Base-by-base conservation (phyloP, 1,284 basidiomycete species). In the Trametes sp. region DNA sequence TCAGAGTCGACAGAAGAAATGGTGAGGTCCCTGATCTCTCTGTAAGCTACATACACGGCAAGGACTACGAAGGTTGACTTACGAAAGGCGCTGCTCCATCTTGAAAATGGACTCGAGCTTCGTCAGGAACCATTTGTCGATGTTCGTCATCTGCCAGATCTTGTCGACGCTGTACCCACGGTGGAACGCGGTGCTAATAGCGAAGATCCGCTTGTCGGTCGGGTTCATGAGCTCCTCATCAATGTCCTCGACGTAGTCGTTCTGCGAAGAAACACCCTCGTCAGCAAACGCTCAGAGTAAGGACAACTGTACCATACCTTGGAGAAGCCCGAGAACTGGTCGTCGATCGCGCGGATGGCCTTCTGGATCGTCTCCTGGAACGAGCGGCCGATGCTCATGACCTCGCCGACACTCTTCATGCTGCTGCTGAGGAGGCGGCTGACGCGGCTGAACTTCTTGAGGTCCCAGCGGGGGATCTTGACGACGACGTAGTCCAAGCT, bases 361-460 rank as follows among this genome's bases (percentile, higher is more conserved):
- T 98, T 98, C 77, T 99, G 97, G 65, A 98, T 92, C 0, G 95
- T 96, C 82, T 99, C 97, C 77, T 98, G 97, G 72, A 99, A 99
- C 13, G 95, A 98, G 69, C 97, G 86, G 26, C 97, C 98, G 69
- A 99, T 98, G 67, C 93, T 94, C 98, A 99, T 99, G 61, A 99
- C 97, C 79, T 99, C 97, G 60, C 97, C 97, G 7, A 99, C 98
- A 73, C 93, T 95, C 87, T 99, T 99, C 97, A 99, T 98, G 77
- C 93, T 94, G 69, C 92, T 94, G 75, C 93, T 94, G 54, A 98
- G 81, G 50, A 93, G 82, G 61, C 88, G 87, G 75, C 93, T 95
- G 70, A 98, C 96, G 48, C 96, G 88, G 72, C 77, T 94, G 81
- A 99, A 99, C 85, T 99, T 99, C 78, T 97, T 97, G 74, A 98